Base-by-base conservation (phyloP, 1,139 yeast genomes). In the Debaryomyces udenii region DNA sequence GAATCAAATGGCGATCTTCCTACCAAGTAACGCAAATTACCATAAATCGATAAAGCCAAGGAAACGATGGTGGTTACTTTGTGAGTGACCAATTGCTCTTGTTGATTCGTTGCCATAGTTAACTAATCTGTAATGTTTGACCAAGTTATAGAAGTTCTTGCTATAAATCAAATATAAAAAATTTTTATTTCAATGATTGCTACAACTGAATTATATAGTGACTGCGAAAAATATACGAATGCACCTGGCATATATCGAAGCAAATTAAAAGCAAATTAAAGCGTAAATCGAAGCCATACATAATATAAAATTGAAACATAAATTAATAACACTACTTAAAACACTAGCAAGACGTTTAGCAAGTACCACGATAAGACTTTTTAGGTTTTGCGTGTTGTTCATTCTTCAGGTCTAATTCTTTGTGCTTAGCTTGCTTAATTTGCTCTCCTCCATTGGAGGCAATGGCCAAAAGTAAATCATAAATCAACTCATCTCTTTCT, bases 351-450 rank as follows among this genome's bases (percentile, higher is more conserved):
- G 14, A 5, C 9, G 18, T 38, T 49, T 60, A 80, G 59, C 85
- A 80, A 17, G 78, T 61, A 38, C 83, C 83, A 56, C 81, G 76
- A 65, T 71, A 79, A 9, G 80, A 70, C 27, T 59, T 54, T 48
- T 64, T 64, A 45, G 73, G 68, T 36, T 63, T 58, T 29, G 65
- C 61, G 37, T 58, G 56, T 37, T 57, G 59, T 31, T 64, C 63
- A 11, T 59, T 64, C 3, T 56, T 51, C 18, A 55, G 48, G 34
- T 58, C 56, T 27, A 55, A 40, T 7, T 36, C 30, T 29, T 53
- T 43, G 39, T 60, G 53, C 44, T 66, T 65, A 14, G 48, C 43
- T 33, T 53, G 47, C 46, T 62, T 66, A 32, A 59, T 41, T 28
- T 63, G 65, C 30, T 57, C 66, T 15, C 53, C 56, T 11, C 74